Evolutionary conservation across 2,329 filamentous ascomycete genomes (phyloP).

Genomic region (Phaeomoniella chlamydospora): DNA sequence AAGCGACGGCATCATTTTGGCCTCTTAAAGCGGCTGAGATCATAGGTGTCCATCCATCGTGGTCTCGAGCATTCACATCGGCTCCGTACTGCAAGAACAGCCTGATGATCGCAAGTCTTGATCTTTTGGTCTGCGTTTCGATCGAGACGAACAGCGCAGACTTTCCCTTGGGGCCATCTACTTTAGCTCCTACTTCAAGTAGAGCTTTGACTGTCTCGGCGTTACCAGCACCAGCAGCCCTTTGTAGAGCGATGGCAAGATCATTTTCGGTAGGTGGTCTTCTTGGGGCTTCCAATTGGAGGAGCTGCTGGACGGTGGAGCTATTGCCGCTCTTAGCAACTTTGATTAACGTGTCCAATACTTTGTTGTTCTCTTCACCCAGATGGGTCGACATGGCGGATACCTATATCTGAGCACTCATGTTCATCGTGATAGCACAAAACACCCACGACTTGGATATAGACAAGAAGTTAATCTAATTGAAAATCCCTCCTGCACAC

Average conservation of each 20-base stretch:
- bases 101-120: conserved; percentile 28
- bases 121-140: conserved; percentile 21
- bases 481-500: too few relatives aligned
- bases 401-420: too few relatives aligned
- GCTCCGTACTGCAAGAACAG: conserved; percentile 18
- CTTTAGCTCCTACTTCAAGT: conserved; percentile 21
- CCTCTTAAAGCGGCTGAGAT: conserved; percentile 30
- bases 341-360: too few relatives aligned
- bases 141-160: conserved; percentile 17
- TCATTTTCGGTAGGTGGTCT: too few relatives aligned
- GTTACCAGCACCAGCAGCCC: conserved; percentile 4
- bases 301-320: too few relatives aligned
- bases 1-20: conserved; percentile 21
- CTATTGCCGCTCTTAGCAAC: too few relatives aligned
- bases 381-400: too few relatives aligned
- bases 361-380: too few relatives aligned
- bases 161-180: conserved; percentile 14
- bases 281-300: too few relatives aligned
- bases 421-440: too few relatives aligned
- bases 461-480: too few relatives aligned
- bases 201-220: conserved; percentile 10
- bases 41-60: conserved; percentile 27
- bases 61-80: conserved; percentile 16
- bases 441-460: too few relatives aligned
- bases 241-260: conserved; percentile 1